Conservation (phyloP, 129 eudicot genomes). For the Flaveria linearis region DNA sequence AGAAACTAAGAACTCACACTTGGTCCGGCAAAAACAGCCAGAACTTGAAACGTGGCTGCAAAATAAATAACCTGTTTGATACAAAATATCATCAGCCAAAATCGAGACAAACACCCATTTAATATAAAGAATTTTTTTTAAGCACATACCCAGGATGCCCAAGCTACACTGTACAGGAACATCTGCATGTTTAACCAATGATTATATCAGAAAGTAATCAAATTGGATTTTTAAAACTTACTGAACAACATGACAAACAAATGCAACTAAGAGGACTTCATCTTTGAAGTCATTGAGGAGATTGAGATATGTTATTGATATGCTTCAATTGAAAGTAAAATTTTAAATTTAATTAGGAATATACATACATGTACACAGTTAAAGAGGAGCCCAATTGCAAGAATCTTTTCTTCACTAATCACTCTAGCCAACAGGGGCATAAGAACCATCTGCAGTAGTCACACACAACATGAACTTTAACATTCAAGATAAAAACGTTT, state of each 20-base stretch:
- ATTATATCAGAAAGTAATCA: conserved; percentile 6
- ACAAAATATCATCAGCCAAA: conserved; percentile 30
- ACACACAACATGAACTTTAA: not conserved
- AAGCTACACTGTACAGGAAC: conserved; percentile 81
- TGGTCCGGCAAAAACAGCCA: conserved; percentile 71
- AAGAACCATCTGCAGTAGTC: conserved; percentile 58
- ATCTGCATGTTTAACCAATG: conserved; percentile 51
- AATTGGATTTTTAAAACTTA: not conserved
- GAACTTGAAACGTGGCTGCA: conserved; percentile 58
- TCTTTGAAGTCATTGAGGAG: not conserved
- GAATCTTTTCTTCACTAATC: conserved; percentile 67
- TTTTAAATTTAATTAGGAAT: not conserved
- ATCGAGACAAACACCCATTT: not conserved
- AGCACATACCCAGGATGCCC: conserved; percentile 84
- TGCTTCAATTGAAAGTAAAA: not conserved
- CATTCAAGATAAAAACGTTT: not conserved
- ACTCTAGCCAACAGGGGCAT: conserved; percentile 77
- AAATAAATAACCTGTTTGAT: conserved; percentile 66
- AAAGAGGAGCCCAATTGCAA: conserved; percentile 67
- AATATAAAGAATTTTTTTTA: conserved; percentile 7
- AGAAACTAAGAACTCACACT: conserved; percentile 53
- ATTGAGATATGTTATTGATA: not conserved
- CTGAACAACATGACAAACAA: not conserved
- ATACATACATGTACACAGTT: conserved; percentile 58
- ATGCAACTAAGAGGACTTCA: not conserved